Evolutionary conservation across 202 grass and related monocot genomes (phyloP).

Genomic region (Cymbopogon flexuosus): DNA sequence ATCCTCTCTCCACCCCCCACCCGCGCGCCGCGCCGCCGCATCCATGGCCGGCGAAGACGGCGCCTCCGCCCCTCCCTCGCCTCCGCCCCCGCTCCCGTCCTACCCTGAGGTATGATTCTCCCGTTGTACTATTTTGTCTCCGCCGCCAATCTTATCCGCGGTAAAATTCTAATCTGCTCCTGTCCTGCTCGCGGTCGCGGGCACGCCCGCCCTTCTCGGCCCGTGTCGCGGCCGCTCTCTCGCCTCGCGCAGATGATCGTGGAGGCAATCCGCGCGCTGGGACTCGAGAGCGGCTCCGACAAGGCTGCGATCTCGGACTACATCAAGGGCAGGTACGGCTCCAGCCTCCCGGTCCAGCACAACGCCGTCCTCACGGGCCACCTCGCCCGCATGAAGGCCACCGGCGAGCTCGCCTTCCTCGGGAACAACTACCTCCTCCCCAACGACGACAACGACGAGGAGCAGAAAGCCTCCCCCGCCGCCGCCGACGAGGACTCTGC

Average conservation of each 20-base stretch:
- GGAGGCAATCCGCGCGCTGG: constrained; percentile 49
- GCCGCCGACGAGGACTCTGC: constrained; percentile 14
- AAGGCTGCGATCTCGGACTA: constrained; percentile 68
- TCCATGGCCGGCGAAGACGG: constrained; percentile 47
- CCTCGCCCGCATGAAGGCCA: constrained; percentile 66
- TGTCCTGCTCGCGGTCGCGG: background rate
- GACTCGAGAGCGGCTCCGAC: constrained; percentile 43
- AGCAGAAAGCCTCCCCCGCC: constrained; percentile 15
- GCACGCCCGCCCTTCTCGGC: background rate
- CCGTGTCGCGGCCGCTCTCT: background rate
- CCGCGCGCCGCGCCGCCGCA: background rate
- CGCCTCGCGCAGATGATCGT: constrained; percentile 58
- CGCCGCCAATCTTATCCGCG: background rate
- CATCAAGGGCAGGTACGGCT: constrained; percentile 53
- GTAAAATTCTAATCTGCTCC: background rate
- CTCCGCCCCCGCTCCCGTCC: constrained; percentile 23
- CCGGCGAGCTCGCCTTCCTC: constrained; percentile 47
- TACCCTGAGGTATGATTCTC: constrained; percentile 49
- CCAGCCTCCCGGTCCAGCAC: constrained; percentile 39
- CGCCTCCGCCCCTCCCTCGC: constrained; percentile 25
- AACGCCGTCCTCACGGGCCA: constrained; percentile 49
- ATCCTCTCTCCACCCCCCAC: background rate
- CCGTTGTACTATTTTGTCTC: background rate
- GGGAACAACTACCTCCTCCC: constrained; percentile 57
- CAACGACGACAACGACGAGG: background rate